phyloP scores from a whole-genome alignment of 768 basidiomycete genomes.

The Clitopilus passeckerianus region DNA sequence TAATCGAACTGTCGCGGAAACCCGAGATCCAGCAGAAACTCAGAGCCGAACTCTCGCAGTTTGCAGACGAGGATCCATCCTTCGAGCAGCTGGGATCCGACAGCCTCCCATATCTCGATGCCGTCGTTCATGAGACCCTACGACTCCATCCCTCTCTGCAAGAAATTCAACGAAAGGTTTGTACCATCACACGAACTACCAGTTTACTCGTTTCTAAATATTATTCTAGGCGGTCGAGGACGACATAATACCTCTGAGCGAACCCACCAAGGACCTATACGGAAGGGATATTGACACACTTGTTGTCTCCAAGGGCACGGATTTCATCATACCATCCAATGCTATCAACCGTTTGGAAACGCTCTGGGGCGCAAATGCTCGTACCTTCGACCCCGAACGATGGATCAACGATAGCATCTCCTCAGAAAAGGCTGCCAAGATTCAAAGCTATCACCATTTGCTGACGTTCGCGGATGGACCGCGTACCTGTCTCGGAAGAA shows the following conservation, averaged over 20 bases:
- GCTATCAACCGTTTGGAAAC: constrained; percentile 46
- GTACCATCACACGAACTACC: constrained; percentile 4
- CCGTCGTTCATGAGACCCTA: constrained; percentile 39
- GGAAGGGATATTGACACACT: constrained; percentile 37
- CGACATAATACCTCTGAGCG: constrained; percentile 53
- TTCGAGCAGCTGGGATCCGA: constrained; percentile 41
- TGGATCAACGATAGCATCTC: constrained; percentile 44
- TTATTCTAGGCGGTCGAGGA: constrained; percentile 39
- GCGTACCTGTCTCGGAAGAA: constrained; percentile 17
- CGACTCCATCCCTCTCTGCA: constrained; percentile 38
- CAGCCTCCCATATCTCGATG: constrained; percentile 50
- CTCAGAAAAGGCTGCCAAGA: constrained; percentile 23
- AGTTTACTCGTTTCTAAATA: background rate
- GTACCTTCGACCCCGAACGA: constrained; percentile 56
- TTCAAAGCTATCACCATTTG: constrained; percentile 45
- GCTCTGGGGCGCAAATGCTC: constrained; percentile 59
- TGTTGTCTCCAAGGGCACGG: constrained; percentile 41
- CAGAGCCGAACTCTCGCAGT: constrained; percentile 42
- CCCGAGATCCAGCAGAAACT: constrained; percentile 41
- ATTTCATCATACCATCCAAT: constrained; percentile 35
- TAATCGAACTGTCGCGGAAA: constrained; percentile 48
- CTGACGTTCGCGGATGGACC: constrained; percentile 50
- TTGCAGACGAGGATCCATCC: constrained; percentile 37
- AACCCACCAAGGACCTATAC: constrained; percentile 35
- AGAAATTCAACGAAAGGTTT: constrained; percentile 33